A percentile compares a stretch with the other conserved stretches of the same genome.
These are phyloP conservation scores for Uromyces viciae-fabae DNA, from an alignment of 1,284 basidiomycete genomes.

Conservation along the genomic window DNA sequence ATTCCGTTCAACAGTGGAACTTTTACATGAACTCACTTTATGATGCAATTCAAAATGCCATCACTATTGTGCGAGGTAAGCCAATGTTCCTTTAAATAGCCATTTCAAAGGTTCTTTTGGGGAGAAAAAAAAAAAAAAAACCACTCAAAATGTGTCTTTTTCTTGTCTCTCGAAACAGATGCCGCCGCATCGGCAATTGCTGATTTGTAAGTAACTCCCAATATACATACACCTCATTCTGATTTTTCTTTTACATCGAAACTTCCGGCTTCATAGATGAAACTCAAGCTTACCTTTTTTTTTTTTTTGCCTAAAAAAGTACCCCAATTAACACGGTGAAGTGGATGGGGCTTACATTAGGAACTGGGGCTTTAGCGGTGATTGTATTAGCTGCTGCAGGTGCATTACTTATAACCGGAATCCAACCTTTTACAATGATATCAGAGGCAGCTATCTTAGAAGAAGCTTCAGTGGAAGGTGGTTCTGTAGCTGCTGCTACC, in stretches of 20 bases:
- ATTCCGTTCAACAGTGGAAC: slow-evolving; percentile 40
- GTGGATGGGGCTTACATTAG: slow-evolving; percentile 36
- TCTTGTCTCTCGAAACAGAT: background rate
- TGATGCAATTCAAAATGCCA: slow-evolving; percentile 25
- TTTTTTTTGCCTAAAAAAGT: slow-evolving; percentile 1
- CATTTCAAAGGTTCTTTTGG: background rate
- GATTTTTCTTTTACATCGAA: too few species aligned
- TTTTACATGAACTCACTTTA: slow-evolving; percentile 44
- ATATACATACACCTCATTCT: too few species aligned
- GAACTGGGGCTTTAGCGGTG: slow-evolving; percentile 2
- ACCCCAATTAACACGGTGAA: slow-evolving; percentile 30
- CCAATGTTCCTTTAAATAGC: background rate
- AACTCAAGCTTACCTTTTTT: too few species aligned
- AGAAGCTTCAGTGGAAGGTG: background rate
- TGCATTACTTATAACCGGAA: background rate
- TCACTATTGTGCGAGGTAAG: slow-evolving; percentile 40
- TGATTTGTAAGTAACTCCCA: slow-evolving; percentile 37
- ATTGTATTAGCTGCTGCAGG: slow-evolving; percentile 23
- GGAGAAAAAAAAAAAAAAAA: background rate
- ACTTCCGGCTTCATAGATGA: too few species aligned
- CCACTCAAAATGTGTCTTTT: background rate
- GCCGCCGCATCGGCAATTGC: slow-evolving; percentile 18
- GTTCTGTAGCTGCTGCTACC: background rate
- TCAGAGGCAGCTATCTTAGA: background rate
- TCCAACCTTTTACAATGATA: background rate